Percentiles rank a stretch among this genome's conserved stretches.
phyloP scores from a whole-genome alignment of 805 yeast genomes.

The Kodamaea jinghongensis region DNA sequence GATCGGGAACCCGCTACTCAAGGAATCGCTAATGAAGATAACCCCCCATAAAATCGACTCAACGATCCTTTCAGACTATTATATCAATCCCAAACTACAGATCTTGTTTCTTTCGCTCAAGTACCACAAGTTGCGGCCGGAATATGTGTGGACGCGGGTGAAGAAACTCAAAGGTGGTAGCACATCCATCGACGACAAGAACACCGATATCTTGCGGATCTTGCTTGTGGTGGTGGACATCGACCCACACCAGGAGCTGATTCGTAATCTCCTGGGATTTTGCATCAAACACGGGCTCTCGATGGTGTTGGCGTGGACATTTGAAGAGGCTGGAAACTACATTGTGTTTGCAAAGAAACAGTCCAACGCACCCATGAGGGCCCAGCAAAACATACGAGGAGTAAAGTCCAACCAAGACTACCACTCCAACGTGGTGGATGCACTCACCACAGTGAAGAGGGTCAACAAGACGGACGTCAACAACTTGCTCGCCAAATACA shows the following conservation, averaged over 20 bases:
- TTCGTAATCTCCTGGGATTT: slow-evolving; percentile 46
- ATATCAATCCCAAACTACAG: slow-evolving; percentile 54
- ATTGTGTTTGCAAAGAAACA: slow-evolving; percentile 37
- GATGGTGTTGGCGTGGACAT: slow-evolving; percentile 50
- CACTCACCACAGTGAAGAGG: slow-evolving; percentile 44
- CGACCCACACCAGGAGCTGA: slow-evolving; percentile 50
- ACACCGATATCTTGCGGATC: slow-evolving; percentile 48
- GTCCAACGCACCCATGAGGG: slow-evolving; percentile 31
- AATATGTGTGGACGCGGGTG: slow-evolving; percentile 59
- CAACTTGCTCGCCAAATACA: slow-evolving; percentile 48
- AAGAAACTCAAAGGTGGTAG: slow-evolving; percentile 40
- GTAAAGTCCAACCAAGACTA: slow-evolving; percentile 37
- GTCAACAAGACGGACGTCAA: slow-evolving; percentile 55
- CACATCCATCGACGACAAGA: slow-evolving; percentile 25
- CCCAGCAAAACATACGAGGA: slow-evolving; percentile 40
- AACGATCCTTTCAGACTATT: slow-evolving; percentile 57
- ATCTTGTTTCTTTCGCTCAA: slow-evolving; percentile 64
- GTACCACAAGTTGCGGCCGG: slow-evolving; percentile 75
- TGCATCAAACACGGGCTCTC: slow-evolving; percentile 50
- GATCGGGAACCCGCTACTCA: slow-evolving; percentile 68
- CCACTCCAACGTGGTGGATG: slow-evolving; percentile 42
- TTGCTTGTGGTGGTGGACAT: slow-evolving; percentile 65
- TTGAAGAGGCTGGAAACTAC: slow-evolving; percentile 48
- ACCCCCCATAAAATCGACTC: slow-evolving; percentile 55
- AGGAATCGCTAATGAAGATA: slow-evolving; percentile 45